Conservation (phyloP, 805 yeast species). For the Nakazawaea peltata region DNA sequence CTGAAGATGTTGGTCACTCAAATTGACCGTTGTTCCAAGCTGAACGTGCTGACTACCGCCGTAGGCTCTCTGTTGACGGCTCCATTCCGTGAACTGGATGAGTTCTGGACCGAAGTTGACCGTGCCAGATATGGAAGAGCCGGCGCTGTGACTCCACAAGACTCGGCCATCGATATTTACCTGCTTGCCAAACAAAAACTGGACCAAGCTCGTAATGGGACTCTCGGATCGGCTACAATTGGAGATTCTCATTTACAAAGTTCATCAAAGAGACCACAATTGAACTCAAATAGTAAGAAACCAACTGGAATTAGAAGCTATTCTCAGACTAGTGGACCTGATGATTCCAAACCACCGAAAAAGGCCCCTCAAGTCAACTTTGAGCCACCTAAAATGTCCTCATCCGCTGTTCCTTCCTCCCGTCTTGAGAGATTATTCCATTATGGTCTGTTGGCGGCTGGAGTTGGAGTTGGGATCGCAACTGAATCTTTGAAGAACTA, state of each 20-base stretch:
- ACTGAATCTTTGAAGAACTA: slow-evolving; percentile 66
- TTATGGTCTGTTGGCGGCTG: slow-evolving; percentile 88
- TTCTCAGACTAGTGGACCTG: background rate
- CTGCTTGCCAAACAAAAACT: background rate
- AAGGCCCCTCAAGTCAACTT: no score
- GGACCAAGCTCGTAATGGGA: no score
- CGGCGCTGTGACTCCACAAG: background rate
- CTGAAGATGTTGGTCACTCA: slow-evolving; percentile 11
- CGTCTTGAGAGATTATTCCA: slow-evolving; percentile 87
- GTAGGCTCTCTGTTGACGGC: no score
- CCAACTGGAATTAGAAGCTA: background rate
- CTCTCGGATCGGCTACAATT: no score
- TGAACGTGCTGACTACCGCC: background rate
- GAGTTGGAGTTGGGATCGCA: slow-evolving; percentile 79
- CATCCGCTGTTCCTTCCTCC: slow-evolving; percentile 77
- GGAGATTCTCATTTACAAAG: no score
- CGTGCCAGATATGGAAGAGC: background rate
- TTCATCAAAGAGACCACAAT: background rate
- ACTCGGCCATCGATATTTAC: slow-evolving; percentile 14
- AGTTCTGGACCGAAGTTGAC: background rate
- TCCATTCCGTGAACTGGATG: background rate
- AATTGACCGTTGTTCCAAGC: slow-evolving; percentile 12
- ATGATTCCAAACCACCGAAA: no score
- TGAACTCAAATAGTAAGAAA: background rate
- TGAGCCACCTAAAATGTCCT: no score